Base-by-base conservation (phyloP, 2,329 filamentous ascomycete species). In the Sclerotinia borealis region DNA sequence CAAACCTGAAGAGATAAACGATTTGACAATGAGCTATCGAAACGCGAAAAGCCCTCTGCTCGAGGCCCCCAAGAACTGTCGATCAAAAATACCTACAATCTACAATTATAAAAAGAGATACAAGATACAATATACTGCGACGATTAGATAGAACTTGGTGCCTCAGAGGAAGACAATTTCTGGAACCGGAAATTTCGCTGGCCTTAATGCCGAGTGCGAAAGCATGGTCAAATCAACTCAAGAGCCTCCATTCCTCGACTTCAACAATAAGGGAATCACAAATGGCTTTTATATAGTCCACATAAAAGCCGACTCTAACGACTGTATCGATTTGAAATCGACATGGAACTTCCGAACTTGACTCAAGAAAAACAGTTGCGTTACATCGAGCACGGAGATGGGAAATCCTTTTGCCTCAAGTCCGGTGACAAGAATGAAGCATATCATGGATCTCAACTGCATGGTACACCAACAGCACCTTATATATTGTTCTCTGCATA, bases 191-290 rank as follows among this genome's bases (percentile, higher is more conserved):
- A 34, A 34, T 50, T 11, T 22, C 19, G 1, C 17, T 2, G 0
- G 9, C 19, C 10, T 5, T 3, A 5, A 3, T n/a, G 2, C 13
- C 9, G 3, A 13, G 17, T 10, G 3, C 2, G 48, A n/a, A n/a
- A n/a, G n/a, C 4, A 2, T 1, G 1, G 10, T 22, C 3, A 1
- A 2, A 31, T 22, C 48, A 8, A 34, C 22, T 9, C 4, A 0
- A 34, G n/a, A 0, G n/a, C 19, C 1, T 2, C 19, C 5, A 22
- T 22, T 50, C 19, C 1, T 34, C 27, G 4, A 34, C 0, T 50
- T 22, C 0, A 3, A 22, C 9, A 34, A 41, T 1, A 41, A n/a
- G 8, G 17, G 6, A n/a, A 19, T n/a, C 19, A 41, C n/a, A n/a
- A n/a, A n/a, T n/a, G n/a, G n/a, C n/a, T n/a, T n/a, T n/a, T n/a